Conservation (phyloP, 2,329 filamentous ascomycete species). For the Ustulina deusta region DNA sequence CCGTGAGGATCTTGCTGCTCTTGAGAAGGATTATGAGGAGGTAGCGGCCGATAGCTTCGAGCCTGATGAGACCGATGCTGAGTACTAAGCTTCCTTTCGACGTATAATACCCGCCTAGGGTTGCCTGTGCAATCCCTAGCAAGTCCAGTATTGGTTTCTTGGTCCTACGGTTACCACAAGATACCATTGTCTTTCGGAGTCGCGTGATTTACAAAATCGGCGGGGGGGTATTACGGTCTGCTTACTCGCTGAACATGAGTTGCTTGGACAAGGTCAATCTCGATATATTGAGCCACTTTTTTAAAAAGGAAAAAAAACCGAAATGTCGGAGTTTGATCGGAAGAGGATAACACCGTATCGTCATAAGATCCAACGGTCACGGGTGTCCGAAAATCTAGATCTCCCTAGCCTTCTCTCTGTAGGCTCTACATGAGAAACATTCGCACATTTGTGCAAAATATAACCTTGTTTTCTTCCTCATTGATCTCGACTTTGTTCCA, state of each 20-base stretch:
- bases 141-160: conserved; percentile 34
- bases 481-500: background rate
- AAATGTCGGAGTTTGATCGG: conserved; percentile 4
- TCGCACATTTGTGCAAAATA: conserved; percentile 13
- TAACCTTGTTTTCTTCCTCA: background rate
- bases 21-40: conserved; percentile 90
- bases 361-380: conserved; percentile 5
- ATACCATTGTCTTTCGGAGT: conserved; percentile 38
- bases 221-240: conserved; percentile 12
- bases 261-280: conserved; percentile 35
- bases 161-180: conserved; percentile 30
- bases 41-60: conserved; percentile 79
- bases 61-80: conserved; percentile 72
- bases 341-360: conserved; percentile 19
- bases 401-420: conserved; percentile 5
- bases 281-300: conserved; percentile 18
- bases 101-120: conserved; percentile 48
- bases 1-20: conserved; percentile 84
- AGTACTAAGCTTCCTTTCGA: conserved; percentile 75
- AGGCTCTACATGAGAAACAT: conserved; percentile 9
- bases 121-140: conserved; percentile 33
- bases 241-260: conserved; percentile 25
- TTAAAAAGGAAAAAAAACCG: background rate
- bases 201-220: conserved; percentile 29
- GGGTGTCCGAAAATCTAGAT: conserved; percentile 17